Evolutionary conservation across 495 filamentous ascomycete species (phyloP).

Genomic region (Talaromyces stipitatus): DNA sequence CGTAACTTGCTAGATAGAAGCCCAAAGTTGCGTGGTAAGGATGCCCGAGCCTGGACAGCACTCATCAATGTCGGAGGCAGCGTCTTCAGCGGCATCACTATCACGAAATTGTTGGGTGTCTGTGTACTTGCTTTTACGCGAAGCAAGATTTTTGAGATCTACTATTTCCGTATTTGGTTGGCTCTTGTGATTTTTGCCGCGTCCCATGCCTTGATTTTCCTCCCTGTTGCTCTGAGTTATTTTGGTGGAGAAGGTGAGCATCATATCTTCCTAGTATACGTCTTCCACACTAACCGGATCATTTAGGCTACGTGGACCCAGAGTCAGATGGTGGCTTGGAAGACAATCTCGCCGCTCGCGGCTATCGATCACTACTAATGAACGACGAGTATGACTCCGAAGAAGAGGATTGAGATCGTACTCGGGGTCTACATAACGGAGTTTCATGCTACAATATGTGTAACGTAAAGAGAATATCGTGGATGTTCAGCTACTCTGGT

Average conservation of each 20-base stretch:
- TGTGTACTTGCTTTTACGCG: slow-evolving; percentile 87
- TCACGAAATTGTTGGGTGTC: slow-evolving; percentile 92
- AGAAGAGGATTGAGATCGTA: slow-evolving; percentile 21
- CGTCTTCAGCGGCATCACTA: slow-evolving; percentile 91
- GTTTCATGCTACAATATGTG: neutral
- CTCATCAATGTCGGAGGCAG: slow-evolving; percentile 88
- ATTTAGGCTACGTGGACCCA: slow-evolving; percentile 75
- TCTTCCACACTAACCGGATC: neutral
- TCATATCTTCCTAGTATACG: neutral
- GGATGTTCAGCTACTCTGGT: too few species aligned
- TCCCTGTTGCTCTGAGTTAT: slow-evolving; percentile 84
- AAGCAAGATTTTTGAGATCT: slow-evolving; percentile 98
- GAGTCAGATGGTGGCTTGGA: slow-evolving; percentile 79
- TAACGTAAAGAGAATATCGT: neutral
- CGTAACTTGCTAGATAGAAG: slow-evolving; percentile 67
- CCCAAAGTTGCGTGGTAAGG: slow-evolving; percentile 59
- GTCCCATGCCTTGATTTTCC: slow-evolving; percentile 78
- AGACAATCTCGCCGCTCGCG: slow-evolving; percentile 60
- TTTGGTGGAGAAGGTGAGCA: slow-evolving; percentile 71
- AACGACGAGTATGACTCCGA: slow-evolving; percentile 47
- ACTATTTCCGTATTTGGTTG: slow-evolving; percentile 96
- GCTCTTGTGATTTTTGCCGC: slow-evolving; percentile 86
- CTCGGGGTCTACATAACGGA: neutral
- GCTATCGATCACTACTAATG: slow-evolving; percentile 42
- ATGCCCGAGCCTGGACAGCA: slow-evolving; percentile 84